A percentile compares a stretch with the other conserved stretches of the same genome.
Conservation (phyloP, 768 basidiomycete species). For the Boletus rubropictus region DNA sequence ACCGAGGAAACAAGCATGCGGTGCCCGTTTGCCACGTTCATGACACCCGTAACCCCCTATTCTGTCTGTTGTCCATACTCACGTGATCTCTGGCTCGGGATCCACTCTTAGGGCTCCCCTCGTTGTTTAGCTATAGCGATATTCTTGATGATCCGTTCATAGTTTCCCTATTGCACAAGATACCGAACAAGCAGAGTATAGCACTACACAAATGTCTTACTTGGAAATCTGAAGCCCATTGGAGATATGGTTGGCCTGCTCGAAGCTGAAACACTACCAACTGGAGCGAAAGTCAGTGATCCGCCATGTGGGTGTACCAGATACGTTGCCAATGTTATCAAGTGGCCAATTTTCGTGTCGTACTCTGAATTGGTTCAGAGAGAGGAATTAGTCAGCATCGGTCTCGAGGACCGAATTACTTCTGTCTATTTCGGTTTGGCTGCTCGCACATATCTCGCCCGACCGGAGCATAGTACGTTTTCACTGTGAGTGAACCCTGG, state of each 20-base stretch:
- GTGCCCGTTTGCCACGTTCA: too few relatives aligned
- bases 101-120: slow-evolving; percentile 88
- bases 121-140: slow-evolving; percentile 83
- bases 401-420: too few relatives aligned
- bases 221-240: slow-evolving; percentile 96
- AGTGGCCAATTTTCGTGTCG: slow-evolving; percentile 57
- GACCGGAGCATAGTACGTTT: too few relatives aligned
- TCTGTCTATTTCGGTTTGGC: too few relatives aligned
- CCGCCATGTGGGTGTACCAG: slow-evolving; percentile 19
- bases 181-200: background rate
- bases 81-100: slow-evolving; percentile 96
- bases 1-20: too few relatives aligned
- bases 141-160: slow-evolving; percentile 83
- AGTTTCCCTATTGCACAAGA: slow-evolving; percentile 63
- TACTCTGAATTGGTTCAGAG: too few relatives aligned
- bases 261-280: slow-evolving; percentile 17
- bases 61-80: slow-evolving; percentile 18
- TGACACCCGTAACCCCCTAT: slow-evolving; percentile 94
- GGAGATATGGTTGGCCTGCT: slow-evolving; percentile 28
- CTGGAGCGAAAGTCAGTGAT: slow-evolving; percentile 10
- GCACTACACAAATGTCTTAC: slow-evolving; percentile 35
- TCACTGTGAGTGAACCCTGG: too few relatives aligned
- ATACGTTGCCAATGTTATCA: slow-evolving; percentile 86
- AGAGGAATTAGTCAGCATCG: too few relatives aligned
- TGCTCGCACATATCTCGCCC: too few relatives aligned